Percentiles rank a stretch among this genome's conserved stretches.
Evolutionary conservation across 176 grass and related monocot species (phyloP).

Genomic region (Triticum turgidum): DNA sequence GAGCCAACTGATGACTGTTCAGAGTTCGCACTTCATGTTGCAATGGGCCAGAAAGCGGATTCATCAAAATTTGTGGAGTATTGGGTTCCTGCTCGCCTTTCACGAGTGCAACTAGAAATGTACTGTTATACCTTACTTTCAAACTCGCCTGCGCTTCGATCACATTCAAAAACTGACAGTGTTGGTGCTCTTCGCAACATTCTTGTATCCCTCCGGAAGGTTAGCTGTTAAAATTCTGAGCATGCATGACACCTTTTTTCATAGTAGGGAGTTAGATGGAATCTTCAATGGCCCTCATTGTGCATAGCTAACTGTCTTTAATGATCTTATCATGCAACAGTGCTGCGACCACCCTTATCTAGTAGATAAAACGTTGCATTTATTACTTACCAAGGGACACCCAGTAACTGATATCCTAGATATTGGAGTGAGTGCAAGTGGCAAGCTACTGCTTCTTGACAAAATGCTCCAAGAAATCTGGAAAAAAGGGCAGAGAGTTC

Average conservation of each 20-base stretch:
- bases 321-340: conserved; percentile 55
- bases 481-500: conserved; percentile 48
- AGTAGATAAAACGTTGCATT: conserved; percentile 71
- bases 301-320: conserved; percentile 24
- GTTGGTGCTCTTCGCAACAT: conserved; percentile 74
- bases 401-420: conserved; percentile 66
- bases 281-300: conserved; percentile 11
- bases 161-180: conserved; percentile 72
- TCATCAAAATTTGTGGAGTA: conserved; percentile 81
- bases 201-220: conserved; percentile 82
- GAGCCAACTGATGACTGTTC: conserved; percentile 23
- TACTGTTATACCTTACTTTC: conserved; percentile 82
- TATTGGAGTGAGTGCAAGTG: conserved; percentile 79
- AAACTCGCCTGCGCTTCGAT: conserved; percentile 66
- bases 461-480: conserved; percentile 71
- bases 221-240: conserved; percentile 39
- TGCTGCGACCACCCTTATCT: conserved; percentile 98
- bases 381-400: conserved; percentile 54
- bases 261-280: conserved; percentile 23
- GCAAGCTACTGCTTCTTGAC: conserved; percentile 84
- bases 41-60: conserved; percentile 65
- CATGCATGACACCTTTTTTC: conserved; percentile 21
- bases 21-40: conserved; percentile 49
- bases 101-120: conserved; percentile 77
- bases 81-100: conserved; percentile 84